Percentiles rank a stretch among this genome's conserved stretches.
Evolutionary conservation across 257 asterid species (phyloP).

Genomic region (Asclepias syriaca): DNA sequence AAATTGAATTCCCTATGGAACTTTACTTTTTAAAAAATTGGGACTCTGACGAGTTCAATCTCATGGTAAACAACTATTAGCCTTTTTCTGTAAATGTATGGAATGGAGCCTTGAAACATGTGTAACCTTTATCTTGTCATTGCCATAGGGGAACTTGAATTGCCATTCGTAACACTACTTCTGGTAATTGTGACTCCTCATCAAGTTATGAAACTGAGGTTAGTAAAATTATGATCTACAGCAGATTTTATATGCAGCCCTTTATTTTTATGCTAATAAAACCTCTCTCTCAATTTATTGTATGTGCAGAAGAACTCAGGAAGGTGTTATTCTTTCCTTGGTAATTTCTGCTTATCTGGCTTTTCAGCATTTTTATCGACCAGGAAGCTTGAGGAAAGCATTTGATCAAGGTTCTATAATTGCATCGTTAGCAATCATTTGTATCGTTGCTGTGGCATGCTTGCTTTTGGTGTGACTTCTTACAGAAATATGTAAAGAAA

Average conservation of each 20-base stretch:
- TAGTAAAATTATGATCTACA: slow-evolving; percentile 14
- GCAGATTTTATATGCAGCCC: not conserved
- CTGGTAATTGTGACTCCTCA: slow-evolving; percentile 68
- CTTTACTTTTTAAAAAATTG: not conserved
- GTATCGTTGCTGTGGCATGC: slow-evolving; percentile 55
- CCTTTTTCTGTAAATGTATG: not conserved
- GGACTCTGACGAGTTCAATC: not conserved
- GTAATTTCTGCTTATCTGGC: slow-evolving; percentile 78
- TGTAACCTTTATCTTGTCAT: slow-evolving; percentile 7
- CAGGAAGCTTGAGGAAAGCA: slow-evolving; percentile 64
- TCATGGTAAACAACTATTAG: not conserved
- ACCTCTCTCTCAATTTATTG: slow-evolving; percentile 15
- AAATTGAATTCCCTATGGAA: not conserved
- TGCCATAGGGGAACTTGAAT: slow-evolving; percentile 70
- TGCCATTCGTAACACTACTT: slow-evolving; percentile 62
- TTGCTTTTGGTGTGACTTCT: slow-evolving; percentile 55
- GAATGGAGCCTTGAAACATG: slow-evolving; percentile 9
- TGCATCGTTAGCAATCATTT: slow-evolving; percentile 73
- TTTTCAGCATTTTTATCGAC: slow-evolving; percentile 72
- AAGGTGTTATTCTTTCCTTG: slow-evolving; percentile 67
- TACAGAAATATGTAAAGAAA: not conserved
- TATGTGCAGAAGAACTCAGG: slow-evolving; percentile 72
- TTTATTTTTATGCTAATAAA: slow-evolving; percentile 13
- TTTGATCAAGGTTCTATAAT: slow-evolving; percentile 77
- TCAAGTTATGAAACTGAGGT: slow-evolving; percentile 74